phyloP scores from a whole-genome alignment of 345 rosid species.

The Eucalyptus curtisii region DNA sequence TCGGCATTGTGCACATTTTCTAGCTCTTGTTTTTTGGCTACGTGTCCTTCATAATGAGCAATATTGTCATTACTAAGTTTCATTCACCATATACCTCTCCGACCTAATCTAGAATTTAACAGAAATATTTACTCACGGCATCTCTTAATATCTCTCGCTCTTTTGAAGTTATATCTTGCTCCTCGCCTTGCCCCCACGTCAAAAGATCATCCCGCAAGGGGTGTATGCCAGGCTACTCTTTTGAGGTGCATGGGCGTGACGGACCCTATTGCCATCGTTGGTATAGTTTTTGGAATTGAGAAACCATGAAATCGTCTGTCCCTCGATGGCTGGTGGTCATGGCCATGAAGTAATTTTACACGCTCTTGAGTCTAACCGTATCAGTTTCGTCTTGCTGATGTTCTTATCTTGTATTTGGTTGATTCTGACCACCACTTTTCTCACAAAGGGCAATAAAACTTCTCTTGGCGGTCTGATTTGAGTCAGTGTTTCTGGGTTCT shows the following conservation, averaged over 20 bases:
- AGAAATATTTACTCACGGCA: neutral
- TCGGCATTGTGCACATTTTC: neutral
- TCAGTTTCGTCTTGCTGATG: neutral
- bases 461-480: neutral
- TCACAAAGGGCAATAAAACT: neutral
- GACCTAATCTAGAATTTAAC: neutral
- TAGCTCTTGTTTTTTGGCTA: neutral
- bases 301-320: neutral
- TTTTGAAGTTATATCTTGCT: neutral
- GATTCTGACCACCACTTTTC: neutral
- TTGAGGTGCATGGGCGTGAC: neutral
- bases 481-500: neutral
- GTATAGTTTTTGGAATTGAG: neutral
- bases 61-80: neutral
- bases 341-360: neutral
- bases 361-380: neutral
- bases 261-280: neutral
- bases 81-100: neutral
- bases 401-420: neutral
- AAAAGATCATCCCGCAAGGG: neutral
- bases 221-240: neutral
- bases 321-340: neutral
- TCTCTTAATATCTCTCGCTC: neutral
- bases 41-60: neutral
- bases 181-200: neutral